These are phyloP conservation scores for Madurella fahalii DNA, from an alignment of 2,329 filamentous ascomycete genomes.

Conservation along the genomic window DNA sequence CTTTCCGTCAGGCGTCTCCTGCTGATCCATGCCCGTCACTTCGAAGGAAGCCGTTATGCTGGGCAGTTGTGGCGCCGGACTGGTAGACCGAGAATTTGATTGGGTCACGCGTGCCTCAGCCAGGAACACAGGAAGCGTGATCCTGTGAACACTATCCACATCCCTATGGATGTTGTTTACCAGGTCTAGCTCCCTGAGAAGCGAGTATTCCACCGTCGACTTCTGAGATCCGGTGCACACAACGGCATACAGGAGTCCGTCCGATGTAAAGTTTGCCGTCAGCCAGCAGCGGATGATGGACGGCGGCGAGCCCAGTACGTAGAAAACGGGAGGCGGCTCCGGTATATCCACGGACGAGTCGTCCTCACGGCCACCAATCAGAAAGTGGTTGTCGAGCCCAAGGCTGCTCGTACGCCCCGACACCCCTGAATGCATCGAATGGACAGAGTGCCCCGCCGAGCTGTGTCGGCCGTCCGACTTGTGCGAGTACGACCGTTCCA, in stretches of 20 bases:
- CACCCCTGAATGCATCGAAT: conserved; percentile 64
- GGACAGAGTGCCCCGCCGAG: conserved; percentile 76
- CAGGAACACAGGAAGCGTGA: conserved; percentile 80
- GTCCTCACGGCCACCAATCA: conserved; percentile 58
- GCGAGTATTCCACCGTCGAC: conserved; percentile 72
- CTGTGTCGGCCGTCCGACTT: conserved; percentile 95
- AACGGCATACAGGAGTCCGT: conserved; percentile 83
- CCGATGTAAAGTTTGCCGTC: conserved; percentile 83
- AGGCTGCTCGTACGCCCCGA: conserved; percentile 84
- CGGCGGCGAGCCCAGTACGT: conserved; percentile 82
- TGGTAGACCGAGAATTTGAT: conserved; percentile 65
- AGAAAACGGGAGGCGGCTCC: conserved; percentile 76
- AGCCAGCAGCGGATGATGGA: conserved; percentile 96
- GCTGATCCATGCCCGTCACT: conserved; percentile 57
- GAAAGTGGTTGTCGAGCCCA: conserved; percentile 70
- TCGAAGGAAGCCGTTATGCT: conserved; percentile 77
- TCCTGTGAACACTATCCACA: conserved; percentile 61
- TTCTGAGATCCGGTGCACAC: conserved; percentile 88
- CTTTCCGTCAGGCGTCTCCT: conserved; percentile 45
- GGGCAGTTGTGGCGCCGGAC: conserved; percentile 74
- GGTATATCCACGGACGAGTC: conserved; percentile 69
- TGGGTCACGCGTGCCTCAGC: conserved; percentile 84
- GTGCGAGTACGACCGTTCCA: conserved; percentile 86
- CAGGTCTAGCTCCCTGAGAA: conserved; percentile 72
- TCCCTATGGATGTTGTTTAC: conserved; percentile 61